Evolutionary conservation across 2,329 filamentous ascomycete species (phyloP), one percentile per base, ranked within the genome.

Genomic region (Neonectria faginata): DNA sequence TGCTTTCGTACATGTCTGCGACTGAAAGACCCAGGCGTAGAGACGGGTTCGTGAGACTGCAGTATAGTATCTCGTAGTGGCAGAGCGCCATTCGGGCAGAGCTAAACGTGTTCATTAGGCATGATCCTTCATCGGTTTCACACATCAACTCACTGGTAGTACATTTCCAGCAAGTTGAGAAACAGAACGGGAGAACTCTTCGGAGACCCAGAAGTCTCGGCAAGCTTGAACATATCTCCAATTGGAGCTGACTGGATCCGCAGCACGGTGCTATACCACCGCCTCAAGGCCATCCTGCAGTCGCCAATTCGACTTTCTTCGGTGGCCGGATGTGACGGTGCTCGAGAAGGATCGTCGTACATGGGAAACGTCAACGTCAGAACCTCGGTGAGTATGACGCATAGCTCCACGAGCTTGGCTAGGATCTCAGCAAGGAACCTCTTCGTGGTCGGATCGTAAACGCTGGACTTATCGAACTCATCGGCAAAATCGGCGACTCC

Each of bases 121-220:
- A 1, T 5, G 1, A 29, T 10, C 3, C 16, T 1, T 14, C 12
- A 3, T 1, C 1, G 0, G 0, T 3, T 10, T 16, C 1, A 14
- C 7, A 1, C 0, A 0, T 5, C 1, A 1, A 67, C 71, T 63
- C 18, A 73, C 71, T 73, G 71, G 6, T 73, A 73, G 2, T 74
- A 73, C 70, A 73, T 73, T 56, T 73, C 71, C 12, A 73, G 50
- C 0, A 74, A 59, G 33, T 73, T 73, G 8, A 65, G 69, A 9
- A 73, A 73, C 7, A 73, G 5, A 0, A 65, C 39, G 1, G 72
- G 70, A 0, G 71, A 74, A 2, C 62, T 61, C 0, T 61, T 45
- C 0, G 67, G 50, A 5, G 65, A 62, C 3, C 60, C 57, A 2
- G 52, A 12, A 5, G 18, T 42, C 8, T 65, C 63, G 8, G 59